These are phyloP conservation scores for Cutaneotrichosporon sp. DNA, from an alignment of 1,284 basidiomycete genomes.

Conservation along the genomic window DNA sequence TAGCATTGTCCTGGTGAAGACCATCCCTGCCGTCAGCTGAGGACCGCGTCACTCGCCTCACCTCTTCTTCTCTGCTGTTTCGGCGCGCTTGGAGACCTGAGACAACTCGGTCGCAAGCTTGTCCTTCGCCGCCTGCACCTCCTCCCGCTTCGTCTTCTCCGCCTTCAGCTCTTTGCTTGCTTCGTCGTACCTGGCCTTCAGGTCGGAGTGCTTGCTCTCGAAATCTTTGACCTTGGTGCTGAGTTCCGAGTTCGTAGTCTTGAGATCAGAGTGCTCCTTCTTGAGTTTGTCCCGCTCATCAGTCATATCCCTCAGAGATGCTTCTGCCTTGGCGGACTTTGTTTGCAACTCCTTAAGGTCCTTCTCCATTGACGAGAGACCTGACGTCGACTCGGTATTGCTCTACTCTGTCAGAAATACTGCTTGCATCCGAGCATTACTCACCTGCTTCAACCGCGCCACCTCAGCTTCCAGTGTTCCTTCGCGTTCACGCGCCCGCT, in stretches of 20 bases:
- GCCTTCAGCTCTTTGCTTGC: conserved; percentile 23
- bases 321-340: neutral
- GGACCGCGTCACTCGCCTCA: no score
- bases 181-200: conserved; percentile 15
- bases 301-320: conserved; percentile 20
- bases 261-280: conserved; percentile 16
- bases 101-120: conserved; percentile 19
- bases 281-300: conserved; percentile 15
- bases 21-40: no score
- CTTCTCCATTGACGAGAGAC: neutral
- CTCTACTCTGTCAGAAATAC: conserved; percentile 12
- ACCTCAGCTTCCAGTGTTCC: conserved; percentile 45
- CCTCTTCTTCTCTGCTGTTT: conserved; percentile 23
- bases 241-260: no score
- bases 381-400: conserved; percentile 24
- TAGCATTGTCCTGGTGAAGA: conserved; percentile 45
- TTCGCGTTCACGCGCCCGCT: conserved; percentile 41
- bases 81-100: no score
- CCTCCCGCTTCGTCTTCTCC: conserved; percentile 8
- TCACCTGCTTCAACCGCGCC: conserved; percentile 41
- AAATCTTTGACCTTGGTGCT: conserved; percentile 16
- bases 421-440: conserved; percentile 13
- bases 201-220: conserved; percentile 14
- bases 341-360: conserved; percentile 8
- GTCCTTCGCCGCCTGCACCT: conserved; percentile 19